Evolutionary conservation across 768 basidiomycete species (phyloP), one percentile per base, ranked within the genome.

Genomic region (Leccinum broughii): DNA sequence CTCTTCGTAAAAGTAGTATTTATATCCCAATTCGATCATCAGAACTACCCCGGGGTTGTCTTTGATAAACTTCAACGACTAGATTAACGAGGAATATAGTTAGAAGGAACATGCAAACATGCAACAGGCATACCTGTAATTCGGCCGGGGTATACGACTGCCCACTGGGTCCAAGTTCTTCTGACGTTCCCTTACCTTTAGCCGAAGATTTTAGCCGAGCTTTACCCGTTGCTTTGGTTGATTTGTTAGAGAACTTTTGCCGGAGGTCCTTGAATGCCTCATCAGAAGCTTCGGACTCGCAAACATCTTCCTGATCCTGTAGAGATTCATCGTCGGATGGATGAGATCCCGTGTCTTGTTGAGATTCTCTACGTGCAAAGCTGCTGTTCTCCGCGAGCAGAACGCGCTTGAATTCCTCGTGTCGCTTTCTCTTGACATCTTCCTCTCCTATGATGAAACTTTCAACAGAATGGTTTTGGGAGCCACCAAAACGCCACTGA

Each of bases 21-120:
- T 94, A 72, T 95, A 95, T 5, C 93, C 93, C 30, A 89, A 85
- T 71, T 93, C 88, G 24, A 95, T 77, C 81, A 94, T 85, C 13
- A 95, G 77, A 37, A 95, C 63, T 4, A 84, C 85, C 11, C 81
- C 89, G 1, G 82, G 80, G 71, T 92, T 79, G 20, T 86, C 82
- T 56, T 77, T 76, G 73, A 92, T 90, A 13, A 93, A 75, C 56
- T 81, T 87, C 61, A 68, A 51, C 1, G 65, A 71, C 73, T 75
- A 39, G 10, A 60, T 61, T 4, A 48, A 58, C 44, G 34, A 4
- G 46, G 15, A 52, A 14, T 32, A n/a, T 32, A 6, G 51, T 55
- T 41, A 54, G 26, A 58, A 14, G 20, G 20, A 7, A 17, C 6
- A 37, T 4, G 41, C 8, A 54, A 34, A 28, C 13, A 58, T 17